Evolutionary conservation across 352 stramenopile genomes (phyloP).

Genomic region (Achlya hypogyna): DNA sequence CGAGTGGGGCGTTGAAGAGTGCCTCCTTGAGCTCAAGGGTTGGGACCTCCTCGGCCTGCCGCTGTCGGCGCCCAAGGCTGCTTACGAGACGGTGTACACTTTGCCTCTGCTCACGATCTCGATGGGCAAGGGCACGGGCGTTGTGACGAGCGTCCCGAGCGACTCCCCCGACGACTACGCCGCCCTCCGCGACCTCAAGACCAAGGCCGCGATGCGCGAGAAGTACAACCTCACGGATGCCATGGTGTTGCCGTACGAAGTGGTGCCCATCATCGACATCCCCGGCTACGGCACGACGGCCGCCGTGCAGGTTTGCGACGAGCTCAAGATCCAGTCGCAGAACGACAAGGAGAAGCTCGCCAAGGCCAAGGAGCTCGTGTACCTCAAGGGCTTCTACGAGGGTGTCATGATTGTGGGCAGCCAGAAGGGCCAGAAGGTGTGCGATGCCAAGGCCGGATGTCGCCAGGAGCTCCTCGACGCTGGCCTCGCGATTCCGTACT

Average conservation of each 20-base stretch:
- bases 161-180: constrained; percentile 99
- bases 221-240: constrained; percentile 98
- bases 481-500: constrained; percentile 95
- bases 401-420: constrained; percentile 97
- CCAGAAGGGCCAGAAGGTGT: constrained; percentile 94
- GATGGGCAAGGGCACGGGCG: constrained; percentile 98
- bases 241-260: constrained; percentile 97
- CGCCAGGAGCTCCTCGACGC: constrained; percentile 94
- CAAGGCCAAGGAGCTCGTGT: constrained; percentile 97
- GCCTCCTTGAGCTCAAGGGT: constrained; percentile 87
- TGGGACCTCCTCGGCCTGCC: constrained; percentile 95
- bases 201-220: constrained; percentile 95
- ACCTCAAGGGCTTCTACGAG: constrained; percentile 99
- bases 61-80: constrained; percentile 91
- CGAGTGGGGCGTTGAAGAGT: constrained; percentile 83
- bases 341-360: constrained; percentile 99
- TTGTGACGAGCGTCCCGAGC: constrained; percentile 98
- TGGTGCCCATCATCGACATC: constrained; percentile 99
- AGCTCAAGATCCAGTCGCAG: constrained; percentile 97
- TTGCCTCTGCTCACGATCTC: constrained; percentile 98
- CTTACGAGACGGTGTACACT: constrained; percentile 98
- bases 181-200: constrained; percentile 97
- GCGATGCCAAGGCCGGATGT: constrained; percentile 95
- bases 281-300: constrained; percentile 95
- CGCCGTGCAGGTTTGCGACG: constrained; percentile 93